phyloP scores from a whole-genome alignment of 768 basidiomycete species.

The Termitomyces sp. region DNA sequence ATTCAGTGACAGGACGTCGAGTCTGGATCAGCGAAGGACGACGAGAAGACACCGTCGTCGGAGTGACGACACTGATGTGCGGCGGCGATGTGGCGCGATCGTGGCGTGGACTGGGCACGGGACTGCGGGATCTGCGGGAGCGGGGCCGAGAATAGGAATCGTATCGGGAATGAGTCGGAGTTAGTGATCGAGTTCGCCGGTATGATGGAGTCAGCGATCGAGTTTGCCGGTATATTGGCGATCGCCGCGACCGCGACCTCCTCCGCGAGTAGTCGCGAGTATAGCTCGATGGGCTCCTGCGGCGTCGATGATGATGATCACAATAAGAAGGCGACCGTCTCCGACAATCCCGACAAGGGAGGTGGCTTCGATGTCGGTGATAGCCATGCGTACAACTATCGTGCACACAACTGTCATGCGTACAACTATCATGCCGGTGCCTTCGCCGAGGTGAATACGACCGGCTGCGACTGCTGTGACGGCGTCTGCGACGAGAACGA shows the following conservation, averaged over 20 bases:
- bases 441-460: slow-evolving; percentile 2
- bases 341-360: slow-evolving; percentile 2
- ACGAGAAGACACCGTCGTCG: slow-evolving; percentile 11
- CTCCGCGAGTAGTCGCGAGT: slow-evolving; percentile 1
- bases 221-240: neutral
- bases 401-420: neutral
- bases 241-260: neutral
- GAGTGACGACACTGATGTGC: slow-evolving; percentile 17
- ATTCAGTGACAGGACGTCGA: neutral
- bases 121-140: neutral
- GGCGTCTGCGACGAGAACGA: neutral
- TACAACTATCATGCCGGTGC: neutral
- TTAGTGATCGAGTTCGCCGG: slow-evolving; percentile 6
- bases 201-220: slow-evolving; percentile 2
- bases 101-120: neutral
- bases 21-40: slow-evolving; percentile 13
- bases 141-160: neutral
- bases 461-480: neutral
- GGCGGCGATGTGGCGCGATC: neutral
- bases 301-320: neutral
- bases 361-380: slow-evolving; percentile 10
- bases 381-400: neutral
- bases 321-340: slow-evolving; percentile 3
- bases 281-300: neutral
- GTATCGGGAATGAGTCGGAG: neutral